Base-by-base conservation (phyloP, 257 asterid species). In the Buddleja alternifolia region DNA sequence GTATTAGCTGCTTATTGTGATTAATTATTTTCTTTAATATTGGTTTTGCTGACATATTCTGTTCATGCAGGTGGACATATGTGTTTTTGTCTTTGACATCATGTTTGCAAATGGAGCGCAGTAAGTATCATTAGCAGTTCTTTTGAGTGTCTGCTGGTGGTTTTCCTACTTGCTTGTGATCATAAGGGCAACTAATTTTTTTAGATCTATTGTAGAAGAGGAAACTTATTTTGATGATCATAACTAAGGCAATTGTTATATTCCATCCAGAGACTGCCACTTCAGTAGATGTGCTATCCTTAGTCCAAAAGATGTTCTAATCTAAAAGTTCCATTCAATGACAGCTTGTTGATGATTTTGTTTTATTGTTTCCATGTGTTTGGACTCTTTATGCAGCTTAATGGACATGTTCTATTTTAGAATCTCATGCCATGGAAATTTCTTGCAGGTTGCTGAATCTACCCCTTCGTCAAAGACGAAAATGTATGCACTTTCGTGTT, bases 31-130 rank as follows among this genome's bases (percentile, higher is more conserved):
- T 60, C 34, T 46, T 12, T 55, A 34, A 20, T 8, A 41, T 24
- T 39, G 0, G 11, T 41, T 66, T 66, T 60, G 67, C 82, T 80
- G 81, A 78, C 50, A 19, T 64, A 50, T 76, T 74, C 39, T 73
- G 15, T 77, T 25, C 42, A 12, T 80, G 86, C 91, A 92, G 98
- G 94, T 92, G 65, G 95, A 84, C 67, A 80, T 92, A 73, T 87
- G 98, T 82, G 57, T 92, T 74, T 92, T 92, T 77, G 85, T 80
- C 75, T 92, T 92, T 60, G 98, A 92, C 73, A 73, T 89, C 77
- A 89, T 92, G 98, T 84, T 87, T 82, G 84, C 89, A 63, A 85
- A 85, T 63, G 98, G 96, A 75, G 77, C 83, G 71, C 96, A 86
- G 97, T 90, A 84, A 89, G 85, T 70, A 68, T 66, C 74, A 37